A percentile compares a stretch with the other conserved stretches of the same genome.
Evolutionary conservation across 2,329 filamentous ascomycete genomes (phyloP).

Genomic region (Onygena corvina): DNA sequence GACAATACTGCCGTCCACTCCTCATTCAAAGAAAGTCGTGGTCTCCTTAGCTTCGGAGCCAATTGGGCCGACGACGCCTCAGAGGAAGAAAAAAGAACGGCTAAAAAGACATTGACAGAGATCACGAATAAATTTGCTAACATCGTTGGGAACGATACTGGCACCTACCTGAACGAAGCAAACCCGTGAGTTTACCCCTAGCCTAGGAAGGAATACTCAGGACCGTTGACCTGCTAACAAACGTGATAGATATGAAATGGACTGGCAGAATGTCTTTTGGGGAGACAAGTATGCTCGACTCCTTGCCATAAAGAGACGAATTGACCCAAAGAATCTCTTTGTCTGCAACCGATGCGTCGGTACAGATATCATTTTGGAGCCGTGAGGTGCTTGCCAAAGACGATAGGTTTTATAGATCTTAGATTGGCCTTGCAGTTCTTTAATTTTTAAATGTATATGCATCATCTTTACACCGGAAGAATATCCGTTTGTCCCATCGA

Average conservation of each 20-base stretch:
- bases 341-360: constrained; percentile 41
- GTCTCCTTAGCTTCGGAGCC: constrained; percentile 19
- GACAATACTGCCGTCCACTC: constrained; percentile 23
- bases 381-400: constrained; percentile 9
- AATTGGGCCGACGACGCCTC: constrained; percentile 23
- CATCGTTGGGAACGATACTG: constrained; percentile 21
- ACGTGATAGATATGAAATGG: constrained; percentile 20
- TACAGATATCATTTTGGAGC: constrained; percentile 21
- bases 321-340: constrained; percentile 41
- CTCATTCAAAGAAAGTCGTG: constrained; percentile 20
- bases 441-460: too few species aligned
- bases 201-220: background rate
- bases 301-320: constrained; percentile 33
- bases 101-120: constrained; percentile 19
- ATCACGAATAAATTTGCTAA: constrained; percentile 19
- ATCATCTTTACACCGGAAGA: too few species aligned
- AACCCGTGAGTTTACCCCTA: constrained; percentile 14
- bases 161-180: constrained; percentile 21
- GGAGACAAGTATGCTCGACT: constrained; percentile 36
- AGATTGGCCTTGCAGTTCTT: too few species aligned
- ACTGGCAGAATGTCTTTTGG: constrained; percentile 23
- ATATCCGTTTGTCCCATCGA: too few species aligned
- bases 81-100: constrained; percentile 17
- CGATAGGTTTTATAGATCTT: background rate
- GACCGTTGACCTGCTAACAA: background rate